Evolutionary conservation across 495 filamentous ascomycete genomes (phyloP).

Genomic region (Mytilinidion resinicola): DNA sequence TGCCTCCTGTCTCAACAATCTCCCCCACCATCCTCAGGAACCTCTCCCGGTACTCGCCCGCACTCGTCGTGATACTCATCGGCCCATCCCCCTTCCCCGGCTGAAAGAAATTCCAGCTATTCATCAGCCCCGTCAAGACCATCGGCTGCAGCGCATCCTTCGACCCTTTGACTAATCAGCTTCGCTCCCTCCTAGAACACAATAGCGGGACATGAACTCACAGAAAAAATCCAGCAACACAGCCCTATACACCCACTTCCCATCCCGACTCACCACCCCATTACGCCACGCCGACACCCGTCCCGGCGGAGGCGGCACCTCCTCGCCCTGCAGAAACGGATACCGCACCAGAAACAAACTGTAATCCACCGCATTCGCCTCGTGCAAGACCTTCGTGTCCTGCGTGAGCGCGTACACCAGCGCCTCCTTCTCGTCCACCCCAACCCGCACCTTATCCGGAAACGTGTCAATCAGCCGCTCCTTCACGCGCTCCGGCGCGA

Average conservation of each 20-base stretch:
- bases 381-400: slow-evolving; percentile 55
- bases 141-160: slow-evolving; percentile 58
- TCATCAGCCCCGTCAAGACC: slow-evolving; percentile 55
- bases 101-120: slow-evolving; percentile 53
- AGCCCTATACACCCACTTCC: slow-evolving; percentile 57
- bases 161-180: slow-evolving; percentile 25
- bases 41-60: slow-evolving; percentile 57
- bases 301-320: slow-evolving; percentile 12
- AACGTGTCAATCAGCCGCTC: slow-evolving; percentile 57
- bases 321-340: slow-evolving; percentile 31
- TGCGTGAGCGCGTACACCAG: slow-evolving; percentile 45
- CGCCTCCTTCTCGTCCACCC: slow-evolving; percentile 43
- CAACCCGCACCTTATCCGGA: slow-evolving; percentile 55
- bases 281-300: slow-evolving; percentile 43
- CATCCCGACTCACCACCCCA: slow-evolving; percentile 52
- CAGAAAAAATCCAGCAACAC: slow-evolving; percentile 66
- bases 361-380: slow-evolving; percentile 61
- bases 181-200: no score
- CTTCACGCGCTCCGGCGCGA: slow-evolving; percentile 54
- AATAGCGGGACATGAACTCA: slow-evolving; percentile 13
- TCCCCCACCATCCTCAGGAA: slow-evolving; percentile 56
- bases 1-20: slow-evolving; percentile 43
- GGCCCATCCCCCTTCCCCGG: slow-evolving; percentile 43
- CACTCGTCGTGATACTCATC: slow-evolving; percentile 65
- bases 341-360: slow-evolving; percentile 60